Conservation (phyloP, 371 early-diverging fungal species). For the Apophysomyces trapeziformis region DNA sequence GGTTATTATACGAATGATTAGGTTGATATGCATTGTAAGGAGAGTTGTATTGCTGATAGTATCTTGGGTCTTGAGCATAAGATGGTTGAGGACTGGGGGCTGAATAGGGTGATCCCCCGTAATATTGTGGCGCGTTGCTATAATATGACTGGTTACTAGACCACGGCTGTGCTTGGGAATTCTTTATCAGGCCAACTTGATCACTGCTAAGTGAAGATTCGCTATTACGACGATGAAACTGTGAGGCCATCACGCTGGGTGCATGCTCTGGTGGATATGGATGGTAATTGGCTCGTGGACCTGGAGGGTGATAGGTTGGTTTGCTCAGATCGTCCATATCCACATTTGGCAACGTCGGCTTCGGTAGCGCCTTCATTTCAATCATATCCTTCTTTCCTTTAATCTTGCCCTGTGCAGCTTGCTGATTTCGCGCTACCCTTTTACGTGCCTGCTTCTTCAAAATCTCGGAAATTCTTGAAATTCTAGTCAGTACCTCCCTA, state of each 20-base stretch:
- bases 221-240: constrained; percentile 10
- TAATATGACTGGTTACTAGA: not conserved
- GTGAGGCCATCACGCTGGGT: constrained; percentile 11
- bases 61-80: constrained; percentile 1
- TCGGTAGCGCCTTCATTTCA: constrained; percentile 10
- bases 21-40: constrained; percentile 1
- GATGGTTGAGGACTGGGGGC: not conserved
- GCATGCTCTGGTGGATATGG: constrained; percentile 5
- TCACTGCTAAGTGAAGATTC: constrained; percentile 16
- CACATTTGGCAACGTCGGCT: constrained; percentile 20
- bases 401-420: not conserved
- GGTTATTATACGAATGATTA: not conserved
- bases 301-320: not conserved
- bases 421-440: constrained; percentile 11
- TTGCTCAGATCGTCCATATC: constrained; percentile 7
- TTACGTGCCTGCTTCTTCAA: constrained; percentile 27
- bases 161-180: constrained; percentile 18
- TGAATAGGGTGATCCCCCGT: not conserved
- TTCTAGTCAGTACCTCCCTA: not conserved
- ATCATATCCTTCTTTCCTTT: constrained; percentile 13
- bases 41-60: not conserved
- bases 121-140: not conserved
- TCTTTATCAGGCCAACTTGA: constrained; percentile 13
- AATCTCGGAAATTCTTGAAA: constrained; percentile 24
- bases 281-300: not conserved